These are phyloP conservation scores for Corynespora cassiicola DNA, from an alignment of 2,329 filamentous ascomycete genomes.

Conservation along the genomic window DNA sequence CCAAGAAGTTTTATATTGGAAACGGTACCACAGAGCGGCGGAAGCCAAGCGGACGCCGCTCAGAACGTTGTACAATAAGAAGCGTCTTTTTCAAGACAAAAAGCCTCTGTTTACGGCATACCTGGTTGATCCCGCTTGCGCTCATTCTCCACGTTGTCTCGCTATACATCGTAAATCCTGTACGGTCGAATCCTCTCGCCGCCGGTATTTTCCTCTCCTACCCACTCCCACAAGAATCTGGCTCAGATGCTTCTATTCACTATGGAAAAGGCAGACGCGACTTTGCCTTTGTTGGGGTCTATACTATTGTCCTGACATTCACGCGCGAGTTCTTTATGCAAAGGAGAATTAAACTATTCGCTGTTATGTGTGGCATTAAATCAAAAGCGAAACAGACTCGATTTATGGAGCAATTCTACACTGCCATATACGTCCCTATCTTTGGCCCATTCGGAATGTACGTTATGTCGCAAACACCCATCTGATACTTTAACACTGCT, in stretches of 20 bases:
- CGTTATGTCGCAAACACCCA: conserved; percentile 84
- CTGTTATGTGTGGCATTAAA: conserved; percentile 70
- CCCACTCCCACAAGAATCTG: conserved; percentile 62
- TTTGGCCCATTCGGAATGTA: conserved; percentile 83
- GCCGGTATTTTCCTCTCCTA: conserved; percentile 88
- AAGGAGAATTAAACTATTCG: conserved; percentile 77
- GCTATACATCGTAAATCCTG: conserved; percentile 76
- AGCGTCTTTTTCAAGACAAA: conserved; percentile 48
- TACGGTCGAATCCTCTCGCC: conserved; percentile 75
- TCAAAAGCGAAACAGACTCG: conserved; percentile 78
- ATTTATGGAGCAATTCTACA: conserved; percentile 95
- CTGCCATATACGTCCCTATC: conserved; percentile 82
- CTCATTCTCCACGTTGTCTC: conserved; percentile 68
- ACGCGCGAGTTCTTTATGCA: conserved; percentile 95
- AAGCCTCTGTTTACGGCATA: conserved; percentile 54
- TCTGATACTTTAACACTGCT: conserved; percentile 90
- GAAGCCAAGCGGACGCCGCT: conserved; percentile 52
- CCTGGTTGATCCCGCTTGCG: conserved; percentile 71
- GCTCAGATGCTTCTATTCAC: conserved; percentile 55
- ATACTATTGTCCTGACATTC: conserved; percentile 84
- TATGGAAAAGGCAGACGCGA: conserved; percentile 87
- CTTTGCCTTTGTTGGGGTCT: conserved; percentile 83
- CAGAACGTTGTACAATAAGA: conserved; percentile 50
- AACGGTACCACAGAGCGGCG: conserved; percentile 40
- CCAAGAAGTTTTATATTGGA: conserved; percentile 15